phyloP scores from a whole-genome alignment of 208 protist genomes.

The Crithidia expoeki region DNA sequence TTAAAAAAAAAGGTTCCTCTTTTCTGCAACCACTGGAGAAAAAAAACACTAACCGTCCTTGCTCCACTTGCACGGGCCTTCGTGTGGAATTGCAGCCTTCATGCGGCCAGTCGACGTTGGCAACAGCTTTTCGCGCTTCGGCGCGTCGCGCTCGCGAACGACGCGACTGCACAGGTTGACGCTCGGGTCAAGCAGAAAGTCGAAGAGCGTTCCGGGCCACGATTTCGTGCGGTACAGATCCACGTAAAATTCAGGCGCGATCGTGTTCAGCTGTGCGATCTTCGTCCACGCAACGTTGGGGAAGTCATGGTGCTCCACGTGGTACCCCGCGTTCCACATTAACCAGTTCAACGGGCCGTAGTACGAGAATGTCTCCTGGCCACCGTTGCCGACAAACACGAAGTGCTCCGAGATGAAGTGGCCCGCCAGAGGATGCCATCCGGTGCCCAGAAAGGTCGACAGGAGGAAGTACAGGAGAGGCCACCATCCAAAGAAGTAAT shows the following conservation, averaged over 20 bases:
- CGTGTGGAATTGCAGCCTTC: slow-evolving; percentile 50
- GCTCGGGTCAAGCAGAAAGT: slow-evolving; percentile 81
- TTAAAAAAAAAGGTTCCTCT: too few species aligned
- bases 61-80: slow-evolving; percentile 52
- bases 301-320: slow-evolving; percentile 98
- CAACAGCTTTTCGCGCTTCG: slow-evolving; percentile 51
- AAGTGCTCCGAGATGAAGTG: slow-evolving; percentile 96
- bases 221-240: slow-evolving; percentile 74
- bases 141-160: slow-evolving; percentile 62
- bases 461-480: slow-evolving; percentile 80
- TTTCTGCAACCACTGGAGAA: too few species aligned
- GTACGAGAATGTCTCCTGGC: slow-evolving; percentile 97
- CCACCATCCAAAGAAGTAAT: slow-evolving; percentile 60
- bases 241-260: slow-evolving; percentile 95
- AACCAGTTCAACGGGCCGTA: slow-evolving; percentile 94
- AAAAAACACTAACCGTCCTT: slow-evolving; percentile 9
- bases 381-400: slow-evolving; percentile 70
- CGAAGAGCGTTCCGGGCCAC: slow-evolving; percentile 74
- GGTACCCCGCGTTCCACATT: slow-evolving; percentile 95
- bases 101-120: slow-evolving; percentile 42
- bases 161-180: slow-evolving; percentile 82
- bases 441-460: slow-evolving; percentile 78
- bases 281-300: slow-evolving; percentile 93
- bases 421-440: slow-evolving; percentile 89
- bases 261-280: slow-evolving; percentile 79